These are phyloP conservation scores for Trametopsis cervina DNA, from an alignment of 768 basidiomycete species.

Conservation along the genomic window DNA sequence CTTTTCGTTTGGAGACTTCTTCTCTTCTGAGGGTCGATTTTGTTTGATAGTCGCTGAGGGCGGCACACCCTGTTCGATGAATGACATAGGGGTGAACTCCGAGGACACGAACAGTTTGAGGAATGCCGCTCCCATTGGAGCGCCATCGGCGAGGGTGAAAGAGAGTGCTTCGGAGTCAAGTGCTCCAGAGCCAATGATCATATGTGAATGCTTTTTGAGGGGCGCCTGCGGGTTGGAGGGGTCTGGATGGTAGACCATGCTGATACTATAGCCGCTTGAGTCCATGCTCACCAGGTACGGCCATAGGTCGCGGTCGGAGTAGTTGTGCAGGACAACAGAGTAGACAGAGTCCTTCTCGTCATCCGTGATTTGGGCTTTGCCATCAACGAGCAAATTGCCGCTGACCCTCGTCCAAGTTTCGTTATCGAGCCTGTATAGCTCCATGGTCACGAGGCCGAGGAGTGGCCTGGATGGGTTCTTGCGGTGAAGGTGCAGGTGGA, in stretches of 20 bases:
- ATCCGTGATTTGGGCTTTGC: slow-evolving; percentile 39
- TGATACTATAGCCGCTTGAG: slow-evolving; percentile 45
- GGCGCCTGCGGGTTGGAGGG: slow-evolving; percentile 32
- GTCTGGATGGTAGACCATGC: slow-evolving; percentile 48
- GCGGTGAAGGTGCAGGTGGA: slow-evolving; percentile 50
- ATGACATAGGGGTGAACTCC: slow-evolving; percentile 38
- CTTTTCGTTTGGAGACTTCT: slow-evolving; percentile 10
- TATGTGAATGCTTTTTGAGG: slow-evolving; percentile 37
- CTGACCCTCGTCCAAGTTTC: slow-evolving; percentile 36
- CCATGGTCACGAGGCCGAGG: slow-evolving; percentile 41
- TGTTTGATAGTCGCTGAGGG: slow-evolving; percentile 1
- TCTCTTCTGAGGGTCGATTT: neutral
- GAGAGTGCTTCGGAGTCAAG: slow-evolving; percentile 41
- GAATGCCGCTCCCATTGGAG: slow-evolving; percentile 39
- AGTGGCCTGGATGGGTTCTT: slow-evolving; percentile 42
- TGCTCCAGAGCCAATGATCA: slow-evolving; percentile 32
- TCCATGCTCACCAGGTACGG: slow-evolving; percentile 60
- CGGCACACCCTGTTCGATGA: slow-evolving; percentile 38
- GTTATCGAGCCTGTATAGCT: slow-evolving; percentile 44
- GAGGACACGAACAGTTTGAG: slow-evolving; percentile 55
- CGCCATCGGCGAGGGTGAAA: slow-evolving; percentile 32
- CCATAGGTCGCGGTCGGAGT: slow-evolving; percentile 48
- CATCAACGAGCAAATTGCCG: slow-evolving; percentile 39
- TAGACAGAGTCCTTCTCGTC: slow-evolving; percentile 38
- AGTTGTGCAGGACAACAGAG: slow-evolving; percentile 41